Conservation (phyloP, 495 filamentous ascomycete genomes). For the Letharia lupina region DNA sequence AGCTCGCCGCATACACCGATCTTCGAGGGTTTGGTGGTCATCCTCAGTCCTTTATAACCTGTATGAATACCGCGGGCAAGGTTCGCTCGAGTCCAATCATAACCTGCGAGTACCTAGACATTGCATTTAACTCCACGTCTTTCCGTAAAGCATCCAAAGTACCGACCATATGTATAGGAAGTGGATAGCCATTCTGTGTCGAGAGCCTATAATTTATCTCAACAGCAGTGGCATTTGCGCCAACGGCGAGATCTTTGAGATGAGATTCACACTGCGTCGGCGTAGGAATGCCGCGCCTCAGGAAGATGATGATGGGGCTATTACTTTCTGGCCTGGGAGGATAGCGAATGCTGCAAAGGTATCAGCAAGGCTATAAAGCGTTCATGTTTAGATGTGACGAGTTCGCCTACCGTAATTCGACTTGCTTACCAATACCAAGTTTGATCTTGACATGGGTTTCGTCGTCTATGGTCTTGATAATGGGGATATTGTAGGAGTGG, state of each 20-base stretch:
- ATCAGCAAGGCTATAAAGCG: background rate
- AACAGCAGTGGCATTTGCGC: conserved; percentile 29
- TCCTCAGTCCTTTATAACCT: background rate
- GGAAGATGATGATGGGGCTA: conserved; percentile 30
- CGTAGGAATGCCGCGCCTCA: conserved; percentile 26
- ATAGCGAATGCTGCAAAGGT: conserved; percentile 16
- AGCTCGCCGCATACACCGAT: conserved; percentile 46
- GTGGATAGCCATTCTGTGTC: conserved; percentile 27
- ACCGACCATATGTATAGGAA: conserved; percentile 34
- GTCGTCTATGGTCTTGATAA: background rate
- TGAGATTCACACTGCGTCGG: conserved; percentile 1
- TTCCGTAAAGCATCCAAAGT: background rate
- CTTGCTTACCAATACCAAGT: background rate
- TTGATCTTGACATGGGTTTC: background rate
- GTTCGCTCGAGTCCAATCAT: conserved; percentile 36
- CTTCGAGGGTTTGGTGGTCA: conserved; percentile 21
- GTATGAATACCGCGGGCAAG: conserved; percentile 18
- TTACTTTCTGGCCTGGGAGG: conserved; percentile 16
- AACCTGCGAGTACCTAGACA: conserved; percentile 28
- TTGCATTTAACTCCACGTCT: background rate
- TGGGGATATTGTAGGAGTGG: background rate
- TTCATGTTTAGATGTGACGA: background rate
- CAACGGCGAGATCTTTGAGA: conserved; percentile 20
- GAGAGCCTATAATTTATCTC: conserved; percentile 33
- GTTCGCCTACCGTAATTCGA: conserved; percentile 2